Base-by-base conservation (phyloP, 202 grass and related monocot genomes). In the Saccharum hybrid region DNA sequence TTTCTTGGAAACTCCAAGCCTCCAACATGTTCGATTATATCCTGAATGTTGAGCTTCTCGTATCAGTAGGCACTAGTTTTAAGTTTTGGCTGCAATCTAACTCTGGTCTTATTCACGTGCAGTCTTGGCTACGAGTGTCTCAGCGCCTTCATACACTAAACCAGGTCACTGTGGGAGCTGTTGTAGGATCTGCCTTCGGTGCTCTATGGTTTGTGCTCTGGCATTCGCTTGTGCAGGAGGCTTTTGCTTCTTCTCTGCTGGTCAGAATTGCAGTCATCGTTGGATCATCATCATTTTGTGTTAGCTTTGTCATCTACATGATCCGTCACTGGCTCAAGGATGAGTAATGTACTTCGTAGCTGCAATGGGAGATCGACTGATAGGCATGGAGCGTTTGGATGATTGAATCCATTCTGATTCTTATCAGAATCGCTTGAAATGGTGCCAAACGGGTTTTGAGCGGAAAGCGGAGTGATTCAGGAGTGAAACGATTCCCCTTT, bases 71-170 rank as follows among this genome's bases (percentile, higher is more conserved):
- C 40, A 48, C 61, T 19, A 79, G 59, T 74, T 77, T 60, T 5
- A 16, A 22, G 28, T 45, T 65, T 59, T 81, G 22, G 46, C 39
- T 11, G 22, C 75, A 74, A 64, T 51, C 43, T 80, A 83, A 84
- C 40, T 11, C 28, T 48, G 34, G 43, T 61, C 63, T 18, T 85
- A 34, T 52, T 74, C 62, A 59, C n/a, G 30, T 85, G 74, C 86
- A 96, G 96, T 89, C 93, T 0, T 99, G 93, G 93, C 51, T 99
- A 68, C 82, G 96, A 43, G 86, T 96, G n/a, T 94, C 96, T 0
- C 91, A 89, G 64, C 75, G 74, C 46, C 91, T 96, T 75, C 96
- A 99, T 78, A 96, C 96, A 12, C 38, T 60, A 48, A 94, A 76
- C 52, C 96, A 96, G 89, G 70, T 99, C 41, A 73, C 90, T 10